Evolutionary conservation across 257 asterid genomes (phyloP).

Genomic region (Solanum pennellii): DNA sequence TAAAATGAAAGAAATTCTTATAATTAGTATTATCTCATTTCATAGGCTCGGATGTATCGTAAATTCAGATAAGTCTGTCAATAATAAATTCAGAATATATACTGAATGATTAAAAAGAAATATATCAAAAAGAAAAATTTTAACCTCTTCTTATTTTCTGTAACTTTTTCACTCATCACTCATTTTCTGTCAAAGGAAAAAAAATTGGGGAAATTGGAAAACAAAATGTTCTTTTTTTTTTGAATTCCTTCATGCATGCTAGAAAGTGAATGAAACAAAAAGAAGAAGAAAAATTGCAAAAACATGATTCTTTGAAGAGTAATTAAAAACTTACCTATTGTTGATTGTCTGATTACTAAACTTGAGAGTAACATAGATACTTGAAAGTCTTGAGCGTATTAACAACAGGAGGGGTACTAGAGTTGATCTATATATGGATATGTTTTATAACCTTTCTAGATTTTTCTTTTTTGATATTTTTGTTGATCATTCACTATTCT

Average conservation of each 20-base stretch:
- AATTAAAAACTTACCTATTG: background rate
- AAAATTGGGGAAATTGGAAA: background rate
- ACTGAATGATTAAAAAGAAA: background rate
- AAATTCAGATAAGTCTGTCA: too few species aligned
- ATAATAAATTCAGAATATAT: too few species aligned
- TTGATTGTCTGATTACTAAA: too few species aligned
- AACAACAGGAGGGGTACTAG: background rate
- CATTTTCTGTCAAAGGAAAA: background rate
- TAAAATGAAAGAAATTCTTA: too few species aligned
- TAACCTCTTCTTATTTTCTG: conserved; percentile 18
- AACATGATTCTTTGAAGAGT: background rate
- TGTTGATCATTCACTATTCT: background rate
- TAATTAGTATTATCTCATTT: too few species aligned
- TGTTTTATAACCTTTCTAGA: background rate
- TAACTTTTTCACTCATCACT: background rate
- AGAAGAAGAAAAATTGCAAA: background rate
- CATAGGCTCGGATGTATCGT: background rate
- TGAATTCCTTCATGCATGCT: background rate
- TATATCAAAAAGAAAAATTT: too few species aligned
- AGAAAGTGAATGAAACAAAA: background rate
- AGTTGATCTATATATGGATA: background rate
- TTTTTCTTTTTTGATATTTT: background rate
- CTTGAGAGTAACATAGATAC: background rate
- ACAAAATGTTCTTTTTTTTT: background rate
- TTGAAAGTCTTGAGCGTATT: background rate